Percentiles rank a stretch among this genome's conserved stretches.
These are phyloP conservation scores for Rhodotorula sphaerocarpa DNA, from an alignment of 768 basidiomycete genomes.

Conservation along the genomic window DNA sequence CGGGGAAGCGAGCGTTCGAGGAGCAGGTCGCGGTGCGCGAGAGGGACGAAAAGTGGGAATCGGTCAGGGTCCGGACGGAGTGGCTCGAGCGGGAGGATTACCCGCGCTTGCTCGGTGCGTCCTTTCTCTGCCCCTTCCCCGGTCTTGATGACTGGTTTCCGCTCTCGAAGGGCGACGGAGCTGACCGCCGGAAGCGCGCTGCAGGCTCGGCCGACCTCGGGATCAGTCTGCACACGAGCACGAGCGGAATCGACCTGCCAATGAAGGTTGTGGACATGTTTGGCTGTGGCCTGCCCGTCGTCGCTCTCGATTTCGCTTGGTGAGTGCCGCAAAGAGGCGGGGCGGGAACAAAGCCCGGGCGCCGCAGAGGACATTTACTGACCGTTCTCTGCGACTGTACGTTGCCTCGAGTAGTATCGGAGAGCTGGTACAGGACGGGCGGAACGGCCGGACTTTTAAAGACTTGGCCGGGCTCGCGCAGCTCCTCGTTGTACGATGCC, in stretches of 20 bases:
- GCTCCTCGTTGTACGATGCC: conserved; percentile 60
- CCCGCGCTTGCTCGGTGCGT: conserved; percentile 65
- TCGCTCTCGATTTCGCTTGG: conserved; percentile 80
- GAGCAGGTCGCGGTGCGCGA: conserved; percentile 55
- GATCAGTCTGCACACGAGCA: conserved; percentile 80
- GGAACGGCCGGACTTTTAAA: conserved; percentile 74
- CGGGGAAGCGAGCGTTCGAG: conserved; percentile 67
- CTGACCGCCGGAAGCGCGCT: background rate
- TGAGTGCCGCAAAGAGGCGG: conserved; percentile 44
- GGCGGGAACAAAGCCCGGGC: background rate
- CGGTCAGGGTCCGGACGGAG: conserved; percentile 67
- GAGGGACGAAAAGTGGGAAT: conserved; percentile 53
- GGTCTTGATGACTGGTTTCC: background rate
- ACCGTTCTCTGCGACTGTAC: too few relatives aligned
- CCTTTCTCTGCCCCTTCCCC: background rate
- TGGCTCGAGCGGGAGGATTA: conserved; percentile 91
- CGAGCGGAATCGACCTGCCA: conserved; percentile 81
- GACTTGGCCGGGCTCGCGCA: conserved; percentile 59
- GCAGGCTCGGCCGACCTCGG: conserved; percentile 85
- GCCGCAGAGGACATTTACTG: too few relatives aligned
- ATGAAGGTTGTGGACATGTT: conserved; percentile 99
- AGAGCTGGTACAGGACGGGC: conserved; percentile 75
- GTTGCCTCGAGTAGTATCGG: conserved; percentile 63
- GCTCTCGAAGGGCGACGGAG: background rate
- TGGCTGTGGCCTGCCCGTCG: conserved; percentile 87